phyloP scores from a whole-genome alignment of 2,329 filamentous ascomycete genomes.

The Didymella pomorum region DNA sequence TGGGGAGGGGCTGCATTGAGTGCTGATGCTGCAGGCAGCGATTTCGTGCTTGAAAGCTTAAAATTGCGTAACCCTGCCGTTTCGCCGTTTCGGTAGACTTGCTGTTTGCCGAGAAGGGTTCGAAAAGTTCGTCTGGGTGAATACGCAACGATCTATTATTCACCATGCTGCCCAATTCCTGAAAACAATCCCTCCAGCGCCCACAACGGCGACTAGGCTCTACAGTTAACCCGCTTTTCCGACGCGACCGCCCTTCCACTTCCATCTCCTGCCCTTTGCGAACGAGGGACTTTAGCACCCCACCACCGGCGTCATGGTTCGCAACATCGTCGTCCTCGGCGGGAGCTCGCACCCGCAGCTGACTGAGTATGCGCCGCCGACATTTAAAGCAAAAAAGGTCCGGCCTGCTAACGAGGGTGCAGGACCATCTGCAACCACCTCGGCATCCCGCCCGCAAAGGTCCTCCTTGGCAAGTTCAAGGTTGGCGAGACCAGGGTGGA shows the following conservation, averaged over 20 bases:
- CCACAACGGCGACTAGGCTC: constrained; percentile 31
- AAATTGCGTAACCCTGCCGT: constrained; percentile 28
- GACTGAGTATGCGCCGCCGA: constrained; percentile 62
- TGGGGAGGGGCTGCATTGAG: constrained; percentile 6
- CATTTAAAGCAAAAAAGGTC: too few relatives aligned
- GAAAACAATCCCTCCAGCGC: constrained; percentile 37
- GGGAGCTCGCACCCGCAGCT: constrained; percentile 92
- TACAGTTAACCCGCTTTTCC: constrained; percentile 18
- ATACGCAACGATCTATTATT: constrained; percentile 30
- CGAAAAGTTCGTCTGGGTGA: constrained; percentile 39
- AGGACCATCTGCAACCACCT: constrained; percentile 83
- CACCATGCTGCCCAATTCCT: constrained; percentile 49
- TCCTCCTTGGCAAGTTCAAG: constrained; percentile 89
- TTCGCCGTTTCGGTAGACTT: constrained; percentile 30
- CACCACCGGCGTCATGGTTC: constrained; percentile 71
- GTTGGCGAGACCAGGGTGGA: constrained; percentile 95
- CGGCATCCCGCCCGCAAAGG: constrained; percentile 83
- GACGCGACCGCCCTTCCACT: constrained; percentile 14
- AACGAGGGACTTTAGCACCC: constrained; percentile 14
- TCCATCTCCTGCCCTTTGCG: constrained; percentile 19
- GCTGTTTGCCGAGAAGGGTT: constrained; percentile 23
- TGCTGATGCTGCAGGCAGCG: constrained; percentile 20
- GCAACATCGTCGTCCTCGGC: constrained; percentile 92
- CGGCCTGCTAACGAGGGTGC: constrained; percentile 18
- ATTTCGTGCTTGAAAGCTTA: constrained; percentile 35